Conservation (phyloP, 2,329 filamentous ascomycete species). For the Ceratocystis variospora region DNA sequence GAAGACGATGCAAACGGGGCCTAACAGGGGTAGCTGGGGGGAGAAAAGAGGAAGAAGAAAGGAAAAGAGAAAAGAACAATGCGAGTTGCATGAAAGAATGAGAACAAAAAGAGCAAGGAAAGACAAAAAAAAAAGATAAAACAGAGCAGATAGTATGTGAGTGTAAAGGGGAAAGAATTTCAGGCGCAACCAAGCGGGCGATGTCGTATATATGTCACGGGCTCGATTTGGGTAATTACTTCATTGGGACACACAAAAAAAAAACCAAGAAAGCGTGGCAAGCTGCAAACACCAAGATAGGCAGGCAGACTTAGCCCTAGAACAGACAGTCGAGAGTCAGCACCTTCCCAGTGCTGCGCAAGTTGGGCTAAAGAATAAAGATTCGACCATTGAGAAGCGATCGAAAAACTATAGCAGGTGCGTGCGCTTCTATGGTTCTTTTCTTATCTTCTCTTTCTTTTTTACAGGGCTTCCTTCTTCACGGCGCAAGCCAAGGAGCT, state of each 20-base stretch:
- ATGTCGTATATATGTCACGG: not conserved
- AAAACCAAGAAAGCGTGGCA: not conserved
- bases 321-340: not conserved
- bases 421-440: not conserved
- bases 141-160: too few species aligned
- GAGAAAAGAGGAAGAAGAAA: not conserved
- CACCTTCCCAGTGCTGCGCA: not conserved
- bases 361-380: too few species aligned
- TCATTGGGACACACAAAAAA: not conserved
- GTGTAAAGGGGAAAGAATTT: too few species aligned
- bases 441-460: not conserved
- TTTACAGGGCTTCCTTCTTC: not conserved
- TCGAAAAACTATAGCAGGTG: not conserved
- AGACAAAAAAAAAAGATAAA: not conserved
- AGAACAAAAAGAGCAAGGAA: not conserved
- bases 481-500: not conserved
- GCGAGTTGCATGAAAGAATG: not conserved
- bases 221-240: not conserved
- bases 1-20: not conserved
- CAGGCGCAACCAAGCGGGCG: not conserved
- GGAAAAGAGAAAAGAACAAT: not conserved
- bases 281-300: not conserved
- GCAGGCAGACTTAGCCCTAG: not conserved
- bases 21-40: not conserved
- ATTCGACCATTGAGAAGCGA: not conserved